Percentiles rank a stretch among this genome's conserved stretches.
phyloP scores from a whole-genome alignment of 495 filamentous ascomycete genomes.

The Amniculicola lignicola region DNA sequence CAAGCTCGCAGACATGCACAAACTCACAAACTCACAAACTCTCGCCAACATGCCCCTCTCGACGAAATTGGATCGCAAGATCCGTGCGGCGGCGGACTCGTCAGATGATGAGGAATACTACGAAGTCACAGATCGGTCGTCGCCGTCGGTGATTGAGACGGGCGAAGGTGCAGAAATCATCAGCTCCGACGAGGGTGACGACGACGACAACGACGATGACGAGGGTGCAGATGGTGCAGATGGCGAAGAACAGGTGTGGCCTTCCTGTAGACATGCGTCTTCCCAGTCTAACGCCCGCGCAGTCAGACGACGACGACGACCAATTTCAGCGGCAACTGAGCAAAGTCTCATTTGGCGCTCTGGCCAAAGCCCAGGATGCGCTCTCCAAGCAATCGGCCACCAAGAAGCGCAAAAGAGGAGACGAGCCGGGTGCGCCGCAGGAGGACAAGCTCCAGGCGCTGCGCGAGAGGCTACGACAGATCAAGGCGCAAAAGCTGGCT shows the following conservation, averaged over 20 bases:
- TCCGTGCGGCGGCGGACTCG: conserved; percentile 28
- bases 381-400: conserved; percentile 46
- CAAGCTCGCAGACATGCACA: no score
- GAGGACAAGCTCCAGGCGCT: conserved; percentile 39
- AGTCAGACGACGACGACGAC: conserved; percentile 38
- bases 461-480: conserved; percentile 34
- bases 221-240: no score
- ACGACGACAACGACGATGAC: conserved; percentile 24
- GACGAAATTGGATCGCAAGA: conserved; percentile 23
- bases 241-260: conserved; percentile 29
- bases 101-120: conserved; percentile 32
- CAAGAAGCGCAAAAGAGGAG: conserved; percentile 49
- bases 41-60: conserved; percentile 22
- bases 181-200: conserved; percentile 17
- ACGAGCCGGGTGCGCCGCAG: conserved; percentile 35
- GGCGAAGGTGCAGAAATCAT: conserved; percentile 31
- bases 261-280: background rate
- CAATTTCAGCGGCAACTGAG: conserved; percentile 42
- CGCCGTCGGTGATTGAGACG: conserved; percentile 35
- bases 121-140: conserved; percentile 34
- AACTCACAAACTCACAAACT: no score
- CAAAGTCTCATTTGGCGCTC: conserved; percentile 75
- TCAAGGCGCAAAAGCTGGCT: conserved; percentile 33
- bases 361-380: conserved; percentile 78
- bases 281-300: conserved; percentile 16